These are phyloP conservation scores for Tetracladium marchalianum DNA, from an alignment of 495 filamentous ascomycete genomes.

Conservation along the genomic window DNA sequence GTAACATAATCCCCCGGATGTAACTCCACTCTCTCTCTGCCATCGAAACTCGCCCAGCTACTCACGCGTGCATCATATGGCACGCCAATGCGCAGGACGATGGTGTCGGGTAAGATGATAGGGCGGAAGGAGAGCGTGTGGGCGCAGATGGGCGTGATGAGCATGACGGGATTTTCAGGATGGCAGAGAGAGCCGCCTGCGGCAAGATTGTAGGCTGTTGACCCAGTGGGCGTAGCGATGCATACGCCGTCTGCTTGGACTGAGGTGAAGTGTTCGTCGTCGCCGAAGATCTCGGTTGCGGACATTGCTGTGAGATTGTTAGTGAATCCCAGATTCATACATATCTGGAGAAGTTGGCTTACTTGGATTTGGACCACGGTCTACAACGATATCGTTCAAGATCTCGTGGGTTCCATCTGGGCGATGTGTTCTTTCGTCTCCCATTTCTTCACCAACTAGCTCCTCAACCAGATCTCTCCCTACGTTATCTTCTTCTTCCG, in stretches of 20 bases:
- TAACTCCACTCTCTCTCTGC: conserved; percentile 79
- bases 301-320: conserved; percentile 57
- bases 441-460: conserved; percentile 72
- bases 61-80: conserved; percentile 83
- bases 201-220: conserved; percentile 94
- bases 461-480: conserved; percentile 76
- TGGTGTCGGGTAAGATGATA: conserved; percentile 90
- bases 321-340: neutral
- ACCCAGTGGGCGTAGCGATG: conserved; percentile 85
- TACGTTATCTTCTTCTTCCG: conserved; percentile 23
- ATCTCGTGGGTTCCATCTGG: conserved; percentile 80
- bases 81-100: conserved; percentile 83
- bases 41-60: conserved; percentile 96
- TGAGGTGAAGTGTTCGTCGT: conserved; percentile 88
- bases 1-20: conserved; percentile 90
- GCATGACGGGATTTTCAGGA: conserved; percentile 93
- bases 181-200: conserved; percentile 93
- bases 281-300: conserved; percentile 82
- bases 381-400: conserved; percentile 85
- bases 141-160: conserved; percentile 90
- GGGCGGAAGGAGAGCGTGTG: conserved; percentile 94
- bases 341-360: conserved; percentile 3
- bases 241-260: conserved; percentile 83
- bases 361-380: conserved; percentile 75
- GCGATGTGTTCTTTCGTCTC: conserved; percentile 69